phyloP scores from a whole-genome alignment of 805 yeast genomes.

The Candida sphagnicola region DNA sequence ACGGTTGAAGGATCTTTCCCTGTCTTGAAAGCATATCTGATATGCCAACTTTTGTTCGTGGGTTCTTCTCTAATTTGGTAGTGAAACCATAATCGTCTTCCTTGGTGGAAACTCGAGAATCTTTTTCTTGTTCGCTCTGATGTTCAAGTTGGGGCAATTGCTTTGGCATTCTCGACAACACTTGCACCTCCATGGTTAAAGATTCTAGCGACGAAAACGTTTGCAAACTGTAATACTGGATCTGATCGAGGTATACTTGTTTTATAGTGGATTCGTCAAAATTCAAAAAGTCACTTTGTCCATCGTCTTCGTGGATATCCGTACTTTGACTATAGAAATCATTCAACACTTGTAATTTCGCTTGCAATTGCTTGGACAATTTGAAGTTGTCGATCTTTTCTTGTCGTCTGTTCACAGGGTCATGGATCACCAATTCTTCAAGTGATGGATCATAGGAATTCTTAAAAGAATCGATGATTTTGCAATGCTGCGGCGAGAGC shows the following conservation, averaged over 20 bases:
- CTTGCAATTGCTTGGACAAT: slow-evolving; percentile 50
- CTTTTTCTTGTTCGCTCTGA: slow-evolving; percentile 2
- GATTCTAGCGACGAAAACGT: slow-evolving; percentile 57
- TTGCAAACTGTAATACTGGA: slow-evolving; percentile 48
- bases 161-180: slow-evolving; percentile 46
- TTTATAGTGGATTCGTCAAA: slow-evolving; percentile 66
- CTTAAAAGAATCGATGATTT: slow-evolving; percentile 36
- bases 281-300: slow-evolving; percentile 21
- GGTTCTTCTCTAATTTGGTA: slow-evolving; percentile 54
- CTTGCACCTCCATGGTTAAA: slow-evolving; percentile 59
- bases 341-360: slow-evolving; percentile 38
- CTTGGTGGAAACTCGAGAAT: slow-evolving; percentile 6
- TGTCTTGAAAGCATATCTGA: slow-evolving; percentile 51
- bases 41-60: slow-evolving; percentile 20
- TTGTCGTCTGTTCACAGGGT: slow-evolving; percentile 50
- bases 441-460: slow-evolving; percentile 2
- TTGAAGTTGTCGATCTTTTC: slow-evolving; percentile 70
- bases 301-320: slow-evolving; percentile 7
- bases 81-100: slow-evolving; percentile 49
- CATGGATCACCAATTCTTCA: slow-evolving; percentile 1
- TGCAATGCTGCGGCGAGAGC: slow-evolving; percentile 25
- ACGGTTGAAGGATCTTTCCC: slow-evolving; percentile 83
- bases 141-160: slow-evolving; percentile 1
- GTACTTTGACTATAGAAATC: slow-evolving; percentile 14
- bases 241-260: slow-evolving; percentile 50